These are phyloP conservation scores for Ziziphus jujuba DNA, from an alignment of 306 rosid genomes.

Conservation along the genomic window DNA sequence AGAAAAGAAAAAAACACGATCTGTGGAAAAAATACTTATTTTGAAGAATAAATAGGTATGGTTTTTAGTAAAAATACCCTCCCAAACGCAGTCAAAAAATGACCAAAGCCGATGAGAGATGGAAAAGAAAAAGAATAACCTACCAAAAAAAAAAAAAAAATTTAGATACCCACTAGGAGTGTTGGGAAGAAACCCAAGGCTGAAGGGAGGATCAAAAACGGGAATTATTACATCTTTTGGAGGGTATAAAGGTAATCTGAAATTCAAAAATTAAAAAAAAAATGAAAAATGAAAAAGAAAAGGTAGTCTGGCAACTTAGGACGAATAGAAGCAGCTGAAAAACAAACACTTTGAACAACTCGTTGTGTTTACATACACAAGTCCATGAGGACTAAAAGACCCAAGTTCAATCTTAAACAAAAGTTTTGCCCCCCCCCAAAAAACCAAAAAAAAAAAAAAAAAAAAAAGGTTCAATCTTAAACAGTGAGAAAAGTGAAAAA, in stretches of 20 bases:
- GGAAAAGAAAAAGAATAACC: neutral
- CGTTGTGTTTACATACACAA: too few relatives aligned
- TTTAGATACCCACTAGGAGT: conserved; percentile 14
- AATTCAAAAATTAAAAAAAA: neutral
- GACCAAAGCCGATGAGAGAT: neutral
- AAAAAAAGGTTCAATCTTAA: too few relatives aligned
- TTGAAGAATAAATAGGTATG: neutral
- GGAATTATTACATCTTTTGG: neutral
- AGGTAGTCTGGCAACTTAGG: neutral
- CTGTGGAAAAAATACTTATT: neutral
- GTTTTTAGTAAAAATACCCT: neutral
- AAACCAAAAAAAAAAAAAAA: too few relatives aligned
- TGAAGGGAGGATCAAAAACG: neutral
- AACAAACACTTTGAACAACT: neutral
- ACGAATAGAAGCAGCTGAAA: neutral
- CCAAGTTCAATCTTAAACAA: too few relatives aligned
- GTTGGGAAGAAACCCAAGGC: neutral
- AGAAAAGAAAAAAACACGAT: neutral
- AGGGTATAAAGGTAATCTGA: conserved; percentile 27
- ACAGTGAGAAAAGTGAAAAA: too few relatives aligned
- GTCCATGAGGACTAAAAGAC: too few relatives aligned
- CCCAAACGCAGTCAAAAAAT: neutral
- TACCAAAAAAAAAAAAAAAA: neutral
- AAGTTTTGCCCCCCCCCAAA: too few relatives aligned
- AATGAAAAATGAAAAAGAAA: too few relatives aligned